Conservation (phyloP, 257 asterid genomes). For the Solanum chaucha region DNA sequence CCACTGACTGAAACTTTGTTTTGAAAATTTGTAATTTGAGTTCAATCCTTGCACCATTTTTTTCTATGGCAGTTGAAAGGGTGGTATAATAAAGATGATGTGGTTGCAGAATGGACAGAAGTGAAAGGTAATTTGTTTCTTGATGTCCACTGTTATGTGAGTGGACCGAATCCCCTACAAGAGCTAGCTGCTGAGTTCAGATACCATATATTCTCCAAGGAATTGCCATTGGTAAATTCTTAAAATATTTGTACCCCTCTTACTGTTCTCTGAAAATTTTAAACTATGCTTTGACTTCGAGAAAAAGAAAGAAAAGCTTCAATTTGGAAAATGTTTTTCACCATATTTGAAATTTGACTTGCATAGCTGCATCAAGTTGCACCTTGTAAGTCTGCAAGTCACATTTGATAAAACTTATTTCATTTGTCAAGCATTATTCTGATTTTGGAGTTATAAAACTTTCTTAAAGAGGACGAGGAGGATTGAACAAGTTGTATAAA, state of each 20-base stretch:
- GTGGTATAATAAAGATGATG: slow-evolving; percentile 84
- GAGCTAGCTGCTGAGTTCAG: slow-evolving; percentile 85
- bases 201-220: slow-evolving; percentile 91
- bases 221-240: slow-evolving; percentile 72
- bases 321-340: neutral
- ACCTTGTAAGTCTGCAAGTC: neutral
- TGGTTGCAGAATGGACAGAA: slow-evolving; percentile 87
- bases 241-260: neutral
- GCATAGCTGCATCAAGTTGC: neutral
- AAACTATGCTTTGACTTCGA: neutral
- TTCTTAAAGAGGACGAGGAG: neutral
- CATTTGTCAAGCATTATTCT: neutral
- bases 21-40: neutral
- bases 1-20: neutral
- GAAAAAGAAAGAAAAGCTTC: neutral
- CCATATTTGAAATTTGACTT: neutral
- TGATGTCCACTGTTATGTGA: slow-evolving; percentile 81
- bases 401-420: neutral
- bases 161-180: slow-evolving; percentile 58
- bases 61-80: slow-evolving; percentile 52
- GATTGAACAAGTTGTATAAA: neutral
- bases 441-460: neutral
- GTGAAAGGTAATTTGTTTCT: slow-evolving; percentile 61
- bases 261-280: neutral
- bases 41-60: neutral